A percentile compares a stretch with the other conserved stretches of the same genome.
phyloP scores from a whole-genome alignment of 2,329 filamentous ascomycete species.

The Ophiostoma piceae region DNA sequence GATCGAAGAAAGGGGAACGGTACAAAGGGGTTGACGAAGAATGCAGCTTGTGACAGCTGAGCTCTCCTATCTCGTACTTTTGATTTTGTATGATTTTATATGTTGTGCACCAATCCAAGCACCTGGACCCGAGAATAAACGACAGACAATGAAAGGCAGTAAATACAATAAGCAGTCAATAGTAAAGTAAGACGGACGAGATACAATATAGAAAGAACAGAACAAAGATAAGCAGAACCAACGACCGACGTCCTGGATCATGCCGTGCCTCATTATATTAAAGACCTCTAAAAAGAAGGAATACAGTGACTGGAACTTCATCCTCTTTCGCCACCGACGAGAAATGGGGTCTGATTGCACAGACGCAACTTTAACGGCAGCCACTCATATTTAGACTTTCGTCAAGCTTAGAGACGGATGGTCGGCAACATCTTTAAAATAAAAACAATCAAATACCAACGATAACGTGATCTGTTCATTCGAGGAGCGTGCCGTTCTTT shows the following conservation, averaged over 20 bases:
- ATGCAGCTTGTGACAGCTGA: not conserved
- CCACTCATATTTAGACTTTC: not conserved
- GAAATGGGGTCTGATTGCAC: not conserved
- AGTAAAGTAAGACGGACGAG: not conserved
- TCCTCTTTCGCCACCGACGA: slow-evolving; percentile 6
- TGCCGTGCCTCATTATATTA: not conserved
- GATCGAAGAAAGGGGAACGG: not conserved
- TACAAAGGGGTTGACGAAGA: not conserved
- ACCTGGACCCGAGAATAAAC: not conserved
- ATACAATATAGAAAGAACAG: not conserved
- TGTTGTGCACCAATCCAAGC: not conserved
- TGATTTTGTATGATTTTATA: not conserved
- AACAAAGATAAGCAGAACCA: not conserved
- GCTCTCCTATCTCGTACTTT: not conserved
- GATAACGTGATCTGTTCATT: slow-evolving; percentile 1
- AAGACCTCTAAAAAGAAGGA: not conserved
- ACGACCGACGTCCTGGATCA: not conserved
- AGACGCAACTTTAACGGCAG: not conserved
- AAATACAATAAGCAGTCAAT: not conserved
- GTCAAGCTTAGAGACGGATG: too few relatives aligned
- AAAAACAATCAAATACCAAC: not conserved
- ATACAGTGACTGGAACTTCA: not conserved
- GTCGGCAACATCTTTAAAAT: not conserved
- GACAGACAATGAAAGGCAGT: not conserved
- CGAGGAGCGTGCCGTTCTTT: not conserved